These are phyloP conservation scores for Vigna nakashimae DNA, from an alignment of 306 rosid genomes.

Conservation along the genomic window DNA sequence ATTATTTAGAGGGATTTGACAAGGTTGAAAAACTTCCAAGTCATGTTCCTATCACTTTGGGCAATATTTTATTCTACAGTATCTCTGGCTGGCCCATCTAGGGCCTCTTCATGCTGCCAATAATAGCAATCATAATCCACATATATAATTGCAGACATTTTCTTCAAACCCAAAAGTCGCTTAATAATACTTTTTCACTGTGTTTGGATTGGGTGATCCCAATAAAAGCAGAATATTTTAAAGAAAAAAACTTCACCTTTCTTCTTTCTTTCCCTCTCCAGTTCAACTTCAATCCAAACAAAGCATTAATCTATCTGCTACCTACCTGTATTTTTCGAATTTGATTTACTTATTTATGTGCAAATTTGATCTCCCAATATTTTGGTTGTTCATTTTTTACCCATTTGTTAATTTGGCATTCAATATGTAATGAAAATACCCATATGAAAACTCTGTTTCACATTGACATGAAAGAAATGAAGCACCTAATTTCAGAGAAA, in stretches of 20 bases:
- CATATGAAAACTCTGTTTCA: background rate
- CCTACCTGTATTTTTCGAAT: background rate
- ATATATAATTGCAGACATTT: background rate
- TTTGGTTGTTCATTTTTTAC: background rate
- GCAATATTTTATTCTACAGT: background rate
- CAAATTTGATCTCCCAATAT: background rate
- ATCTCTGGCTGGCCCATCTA: background rate
- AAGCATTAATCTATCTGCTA: background rate
- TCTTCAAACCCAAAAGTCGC: background rate
- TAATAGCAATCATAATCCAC: background rate
- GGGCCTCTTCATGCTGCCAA: background rate
- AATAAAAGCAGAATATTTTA: no score
- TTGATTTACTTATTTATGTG: background rate
- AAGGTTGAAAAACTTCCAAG: background rate
- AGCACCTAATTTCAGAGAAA: background rate
- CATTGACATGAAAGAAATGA: background rate
- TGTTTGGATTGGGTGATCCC: no score
- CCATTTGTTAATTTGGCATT: background rate
- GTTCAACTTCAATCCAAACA: no score
- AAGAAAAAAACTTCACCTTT: no score
- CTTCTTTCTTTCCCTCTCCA: no score
- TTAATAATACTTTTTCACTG: background rate
- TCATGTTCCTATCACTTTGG: background rate
- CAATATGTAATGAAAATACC: background rate
- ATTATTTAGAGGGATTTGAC: constrained; percentile 16